Base-by-base conservation (phyloP, 2,329 filamentous ascomycete genomes). In the Penicillium decumbens region DNA sequence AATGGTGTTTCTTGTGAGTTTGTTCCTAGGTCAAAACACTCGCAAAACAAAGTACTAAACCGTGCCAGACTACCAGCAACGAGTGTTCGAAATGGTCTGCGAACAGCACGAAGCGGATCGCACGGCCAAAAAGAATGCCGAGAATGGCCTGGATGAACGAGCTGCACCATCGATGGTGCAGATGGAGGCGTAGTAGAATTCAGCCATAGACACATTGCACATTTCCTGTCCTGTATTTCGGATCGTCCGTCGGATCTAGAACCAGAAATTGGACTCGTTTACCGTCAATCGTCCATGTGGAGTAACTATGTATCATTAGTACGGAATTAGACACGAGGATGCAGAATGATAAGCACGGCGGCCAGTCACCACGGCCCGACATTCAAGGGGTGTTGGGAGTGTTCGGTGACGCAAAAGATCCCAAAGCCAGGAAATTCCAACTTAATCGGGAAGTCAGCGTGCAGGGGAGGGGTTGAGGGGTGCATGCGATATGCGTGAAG, bases 1-100 rank as follows among this genome's bases (percentile, higher is more conserved):
- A 78, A 72, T 43, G 79, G 79, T 0, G 79, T 81, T 23, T 71
- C 71, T 39, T 76, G 75, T 77, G 53, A 66, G 72, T 64, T 59
- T 13, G 48, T 39, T 10, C n/a, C 12, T 41, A 23, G 41, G 20
- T 23, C 20, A 4, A 23, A 4, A 28, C 8, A 28, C 51, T 62
- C 10, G 9, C 8, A 2, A 47, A 13, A 24, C 46, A 76, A 74
- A 70, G 51, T 77, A 77, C 43, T 75, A 77, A 58, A 65, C 4
- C 3, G 9, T 20, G 8, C 23, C 44, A 77, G 74, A 70, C 53
- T 77, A 77, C 46, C 75, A 77, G 57, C 65, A 69, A 51, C 66
- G 70, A n/a, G 73, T 76, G 1, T 70, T 76, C 35, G 68, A 76
- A 27, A 66, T 75, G 45, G 73, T 77, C 0, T 66, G 68, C 29